Conservation (phyloP, 192 early-diverging fungal species). For the Backusella mclennaniae region DNA sequence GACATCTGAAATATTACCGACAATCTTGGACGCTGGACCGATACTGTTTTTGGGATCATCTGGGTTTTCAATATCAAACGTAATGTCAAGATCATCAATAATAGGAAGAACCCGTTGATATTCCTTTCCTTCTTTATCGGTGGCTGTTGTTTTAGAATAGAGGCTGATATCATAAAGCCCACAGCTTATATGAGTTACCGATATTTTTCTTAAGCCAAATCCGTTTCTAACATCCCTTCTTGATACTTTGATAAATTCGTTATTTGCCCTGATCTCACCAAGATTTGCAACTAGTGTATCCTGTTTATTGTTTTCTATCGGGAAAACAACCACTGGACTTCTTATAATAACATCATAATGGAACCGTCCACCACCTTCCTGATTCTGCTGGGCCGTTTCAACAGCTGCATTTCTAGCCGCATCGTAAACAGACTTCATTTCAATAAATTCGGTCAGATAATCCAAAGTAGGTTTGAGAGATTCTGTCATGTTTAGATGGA, state of each 20-base stretch:
- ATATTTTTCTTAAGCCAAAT: constrained; percentile 28
- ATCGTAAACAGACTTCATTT: constrained; percentile 73
- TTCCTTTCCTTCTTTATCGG: background rate
- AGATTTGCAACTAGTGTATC: constrained; percentile 62
- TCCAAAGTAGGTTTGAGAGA: constrained; percentile 55
- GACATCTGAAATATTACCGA: constrained; percentile 24
- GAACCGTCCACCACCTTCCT: constrained; percentile 59
- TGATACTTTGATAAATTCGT: constrained; percentile 48
- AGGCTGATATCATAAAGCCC: constrained; percentile 54
- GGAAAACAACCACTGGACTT: constrained; percentile 78
- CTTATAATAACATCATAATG: constrained; percentile 73
- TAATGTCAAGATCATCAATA: constrained; percentile 68
- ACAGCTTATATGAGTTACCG: constrained; percentile 56
- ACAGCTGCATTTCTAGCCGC: constrained; percentile 66
- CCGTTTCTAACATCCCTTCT: constrained; percentile 11
- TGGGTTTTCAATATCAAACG: constrained; percentile 46
- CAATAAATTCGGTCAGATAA: constrained; percentile 69
- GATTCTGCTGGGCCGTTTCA: constrained; percentile 61
- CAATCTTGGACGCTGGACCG: constrained; percentile 19
- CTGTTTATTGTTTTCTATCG: constrained; percentile 41
- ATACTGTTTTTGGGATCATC: constrained; percentile 31
- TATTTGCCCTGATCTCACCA: constrained; percentile 70
- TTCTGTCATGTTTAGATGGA: constrained; percentile 64
- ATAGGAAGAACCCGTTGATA: constrained; percentile 45
- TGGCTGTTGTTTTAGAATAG: constrained; percentile 37